Evolutionary conservation across 129 eudicot genomes (phyloP).

Genomic region (Flaveria ramosissima): DNA sequence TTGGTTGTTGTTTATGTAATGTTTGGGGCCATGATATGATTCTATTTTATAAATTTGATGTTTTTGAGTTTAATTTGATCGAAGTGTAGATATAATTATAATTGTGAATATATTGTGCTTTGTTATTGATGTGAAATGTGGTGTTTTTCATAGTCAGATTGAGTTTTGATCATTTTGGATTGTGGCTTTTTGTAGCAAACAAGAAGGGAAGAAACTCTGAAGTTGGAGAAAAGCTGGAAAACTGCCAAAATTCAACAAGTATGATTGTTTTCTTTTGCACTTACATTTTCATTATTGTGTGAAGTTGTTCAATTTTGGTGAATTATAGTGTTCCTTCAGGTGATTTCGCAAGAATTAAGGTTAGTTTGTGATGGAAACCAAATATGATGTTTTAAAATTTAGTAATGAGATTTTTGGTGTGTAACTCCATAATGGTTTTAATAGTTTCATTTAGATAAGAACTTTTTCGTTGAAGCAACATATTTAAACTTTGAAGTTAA

Average conservation of each 20-base stretch:
- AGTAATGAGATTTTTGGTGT: neutral
- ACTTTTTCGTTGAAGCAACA: neutral
- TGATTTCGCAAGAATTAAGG: slow-evolving; percentile 8
- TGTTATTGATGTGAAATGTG: neutral
- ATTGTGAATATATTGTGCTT: neutral
- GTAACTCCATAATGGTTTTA: slow-evolving; percentile 1
- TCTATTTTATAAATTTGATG: slow-evolving; percentile 16
- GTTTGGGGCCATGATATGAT: slow-evolving; percentile 22
- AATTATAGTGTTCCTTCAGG: neutral
- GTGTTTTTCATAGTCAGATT: neutral
- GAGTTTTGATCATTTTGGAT: neutral
- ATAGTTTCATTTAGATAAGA: neutral
- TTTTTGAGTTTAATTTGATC: neutral
- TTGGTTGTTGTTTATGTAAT: slow-evolving; percentile 11
- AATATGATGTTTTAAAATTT: neutral
- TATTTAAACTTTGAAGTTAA: neutral
- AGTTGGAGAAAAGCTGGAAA: slow-evolving; percentile 21
- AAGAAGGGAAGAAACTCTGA: slow-evolving; percentile 13
- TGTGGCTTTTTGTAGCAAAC: slow-evolving; percentile 12
- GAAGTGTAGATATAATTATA: neutral
- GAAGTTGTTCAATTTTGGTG: neutral
- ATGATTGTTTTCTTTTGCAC: slow-evolving; percentile 27
- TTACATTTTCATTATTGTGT: neutral
- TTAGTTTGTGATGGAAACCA: slow-evolving; percentile 1
- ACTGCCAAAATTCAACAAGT: slow-evolving; percentile 25